These are phyloP conservation scores for Ceraceosorus guamensis DNA, from an alignment of 1,284 basidiomycete species.

Conservation along the genomic window DNA sequence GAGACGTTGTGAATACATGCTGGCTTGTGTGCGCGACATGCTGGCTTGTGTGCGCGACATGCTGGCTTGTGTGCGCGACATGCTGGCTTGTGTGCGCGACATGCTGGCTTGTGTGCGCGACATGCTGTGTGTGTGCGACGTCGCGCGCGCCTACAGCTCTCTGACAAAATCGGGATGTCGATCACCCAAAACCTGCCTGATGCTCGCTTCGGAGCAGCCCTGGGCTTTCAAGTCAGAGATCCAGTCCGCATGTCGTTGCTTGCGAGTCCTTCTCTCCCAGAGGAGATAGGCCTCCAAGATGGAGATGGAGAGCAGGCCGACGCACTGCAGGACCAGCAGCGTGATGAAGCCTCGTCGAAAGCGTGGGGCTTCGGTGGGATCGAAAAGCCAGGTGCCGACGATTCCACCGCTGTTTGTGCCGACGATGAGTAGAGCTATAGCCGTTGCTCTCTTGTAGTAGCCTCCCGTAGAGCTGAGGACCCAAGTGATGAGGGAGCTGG, in stretches of 20 bases:
- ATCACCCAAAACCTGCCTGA: conserved; percentile 37
- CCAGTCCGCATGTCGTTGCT: conserved; percentile 24
- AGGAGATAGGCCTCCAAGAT: conserved; percentile 26
- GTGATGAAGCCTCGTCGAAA: conserved; percentile 26
- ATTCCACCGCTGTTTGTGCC: conserved; percentile 37
- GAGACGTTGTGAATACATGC: not conserved
- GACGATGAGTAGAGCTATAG: conserved; percentile 31
- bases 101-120: too few relatives aligned
- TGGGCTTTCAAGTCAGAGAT: conserved; percentile 10
- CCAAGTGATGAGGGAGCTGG: conserved; percentile 9
- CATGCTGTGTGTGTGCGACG: too few relatives aligned
- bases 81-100: too few relatives aligned
- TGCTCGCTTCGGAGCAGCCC: conserved; percentile 16
- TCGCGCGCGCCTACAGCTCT: conserved; percentile 15
- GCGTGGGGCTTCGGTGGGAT: conserved; percentile 21
- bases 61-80: too few relatives aligned
- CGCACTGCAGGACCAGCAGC: conserved; percentile 25
- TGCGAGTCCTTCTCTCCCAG: conserved; percentile 24
- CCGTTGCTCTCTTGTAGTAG: conserved; percentile 36
- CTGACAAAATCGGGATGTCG: conserved; percentile 29
- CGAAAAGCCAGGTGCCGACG: conserved; percentile 29
- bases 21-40: too few relatives aligned
- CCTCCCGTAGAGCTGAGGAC: conserved; percentile 24
- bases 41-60: too few relatives aligned
- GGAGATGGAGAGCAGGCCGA: conserved; percentile 19